Evolutionary conservation across 768 basidiomycete species (phyloP).

Genomic region (Lepiota subincarnata): DNA sequence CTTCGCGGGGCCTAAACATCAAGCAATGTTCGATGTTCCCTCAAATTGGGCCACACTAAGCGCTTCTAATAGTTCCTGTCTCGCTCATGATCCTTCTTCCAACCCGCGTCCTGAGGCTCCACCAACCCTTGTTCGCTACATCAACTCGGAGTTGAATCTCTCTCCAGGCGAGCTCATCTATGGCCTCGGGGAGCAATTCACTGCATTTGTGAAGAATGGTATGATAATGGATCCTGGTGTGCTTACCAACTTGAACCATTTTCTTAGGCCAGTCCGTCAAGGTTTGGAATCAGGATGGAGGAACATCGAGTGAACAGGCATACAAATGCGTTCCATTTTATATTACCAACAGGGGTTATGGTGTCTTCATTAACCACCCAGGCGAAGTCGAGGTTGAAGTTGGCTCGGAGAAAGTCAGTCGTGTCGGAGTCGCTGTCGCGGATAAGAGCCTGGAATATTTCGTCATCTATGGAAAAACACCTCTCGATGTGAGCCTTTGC

Average conservation of each 20-base stretch:
- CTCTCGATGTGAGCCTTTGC: conserved; percentile 47
- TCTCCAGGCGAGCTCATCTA: conserved; percentile 71
- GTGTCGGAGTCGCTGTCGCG: conserved; percentile 61
- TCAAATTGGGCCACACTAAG: conserved; percentile 46
- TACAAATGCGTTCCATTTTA: conserved; percentile 70
- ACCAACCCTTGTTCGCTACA: conserved; percentile 42
- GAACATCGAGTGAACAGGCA: conserved; percentile 64
- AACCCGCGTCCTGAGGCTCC: conserved; percentile 46
- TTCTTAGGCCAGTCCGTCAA: conserved; percentile 49
- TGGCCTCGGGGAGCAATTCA: conserved; percentile 74
- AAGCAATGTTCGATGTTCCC: conserved; percentile 53
- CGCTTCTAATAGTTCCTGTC: conserved; percentile 52
- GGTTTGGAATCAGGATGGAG: conserved; percentile 75
- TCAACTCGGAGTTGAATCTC: conserved; percentile 57
- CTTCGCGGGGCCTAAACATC: conserved; percentile 50
- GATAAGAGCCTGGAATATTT: conserved; percentile 66
- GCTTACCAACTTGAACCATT: conserved; percentile 10
- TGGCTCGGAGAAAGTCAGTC: conserved; percentile 59
- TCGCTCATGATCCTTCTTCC: conserved; percentile 53
- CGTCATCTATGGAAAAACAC: conserved; percentile 65
- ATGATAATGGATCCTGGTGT: conserved; percentile 19
- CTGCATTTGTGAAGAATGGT: conserved; percentile 74
- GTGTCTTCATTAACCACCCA: conserved; percentile 72
- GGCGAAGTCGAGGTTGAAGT: conserved; percentile 77
- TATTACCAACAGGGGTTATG: conserved; percentile 67